These are phyloP conservation scores for Colletotrichum cuscutae DNA, from an alignment of 2,329 filamentous ascomycete species.

Conservation along the genomic window DNA sequence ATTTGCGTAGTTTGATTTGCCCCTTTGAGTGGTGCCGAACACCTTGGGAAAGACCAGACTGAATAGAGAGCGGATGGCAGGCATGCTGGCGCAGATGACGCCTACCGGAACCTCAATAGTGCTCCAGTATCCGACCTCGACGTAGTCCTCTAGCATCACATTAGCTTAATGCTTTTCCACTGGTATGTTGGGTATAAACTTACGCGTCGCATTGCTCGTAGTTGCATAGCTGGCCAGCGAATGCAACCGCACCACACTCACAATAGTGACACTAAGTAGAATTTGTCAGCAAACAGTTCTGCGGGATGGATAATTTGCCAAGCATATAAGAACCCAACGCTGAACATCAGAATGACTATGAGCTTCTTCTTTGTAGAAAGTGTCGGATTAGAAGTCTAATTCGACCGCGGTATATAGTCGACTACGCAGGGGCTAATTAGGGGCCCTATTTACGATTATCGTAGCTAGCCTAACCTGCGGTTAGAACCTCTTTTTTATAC, in stretches of 20 bases:
- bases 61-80: slow-evolving; percentile 46
- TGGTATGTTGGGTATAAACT: background rate
- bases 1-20: slow-evolving; percentile 27
- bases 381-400: too few relatives aligned
- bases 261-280: slow-evolving; percentile 43
- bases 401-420: too few relatives aligned
- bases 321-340: slow-evolving; percentile 49
- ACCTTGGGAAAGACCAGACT: slow-evolving; percentile 46
- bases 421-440: too few relatives aligned
- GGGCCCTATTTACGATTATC: too few relatives aligned
- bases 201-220: slow-evolving; percentile 37
- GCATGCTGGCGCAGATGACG: slow-evolving; percentile 34
- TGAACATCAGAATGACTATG: slow-evolving; percentile 56
- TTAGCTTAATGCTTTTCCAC: slow-evolving; percentile 40
- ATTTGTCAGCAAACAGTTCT: background rate
- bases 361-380: slow-evolving; percentile 56
- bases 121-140: slow-evolving; percentile 30
- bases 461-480: too few relatives aligned
- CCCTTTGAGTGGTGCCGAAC: slow-evolving; percentile 41
- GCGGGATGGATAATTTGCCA: too few relatives aligned
- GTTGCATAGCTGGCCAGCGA: slow-evolving; percentile 30
- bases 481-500: too few relatives aligned
- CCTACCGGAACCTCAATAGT: slow-evolving; percentile 32
- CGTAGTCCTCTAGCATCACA: slow-evolving; percentile 43
- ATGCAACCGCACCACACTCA: slow-evolving; percentile 45